phyloP scores from a whole-genome alignment of 2,329 filamentous ascomycete genomes.

The Biscogniauxia marginata region DNA sequence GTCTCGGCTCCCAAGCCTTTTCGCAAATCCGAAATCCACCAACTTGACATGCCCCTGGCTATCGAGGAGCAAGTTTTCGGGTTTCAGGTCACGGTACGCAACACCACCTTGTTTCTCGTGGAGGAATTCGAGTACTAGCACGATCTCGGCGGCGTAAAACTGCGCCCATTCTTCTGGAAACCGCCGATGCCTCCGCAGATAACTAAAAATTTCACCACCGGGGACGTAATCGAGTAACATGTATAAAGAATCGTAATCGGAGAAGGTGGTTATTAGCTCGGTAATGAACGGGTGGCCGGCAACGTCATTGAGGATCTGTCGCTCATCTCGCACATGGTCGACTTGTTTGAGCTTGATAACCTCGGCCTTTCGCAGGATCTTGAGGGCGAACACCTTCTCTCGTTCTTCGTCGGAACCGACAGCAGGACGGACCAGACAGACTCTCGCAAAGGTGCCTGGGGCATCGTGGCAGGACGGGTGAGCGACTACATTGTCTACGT shows the following conservation, averaged over 20 bases:
- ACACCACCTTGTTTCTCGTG: slow-evolving; percentile 76
- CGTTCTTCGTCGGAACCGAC: slow-evolving; percentile 51
- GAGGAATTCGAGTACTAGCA: slow-evolving; percentile 75
- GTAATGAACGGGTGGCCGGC: slow-evolving; percentile 84
- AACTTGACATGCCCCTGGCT: slow-evolving; percentile 76
- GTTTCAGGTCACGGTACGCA: slow-evolving; percentile 79
- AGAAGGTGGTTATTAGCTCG: slow-evolving; percentile 73
- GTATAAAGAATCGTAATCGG: slow-evolving; percentile 75
- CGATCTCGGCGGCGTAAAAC: slow-evolving; percentile 83
- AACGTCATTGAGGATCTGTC: slow-evolving; percentile 72
- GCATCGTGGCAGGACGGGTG: slow-evolving; percentile 4
- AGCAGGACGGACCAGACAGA: slow-evolving; percentile 71
- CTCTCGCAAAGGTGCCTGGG: slow-evolving; percentile 75
- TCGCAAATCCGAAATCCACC: slow-evolving; percentile 84
- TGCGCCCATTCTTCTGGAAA: slow-evolving; percentile 77
- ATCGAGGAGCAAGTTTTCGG: slow-evolving; percentile 79
- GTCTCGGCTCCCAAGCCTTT: slow-evolving; percentile 63
- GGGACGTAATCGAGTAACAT: slow-evolving; percentile 83
- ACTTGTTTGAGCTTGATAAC: slow-evolving; percentile 82
- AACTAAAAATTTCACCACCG: slow-evolving; percentile 82
- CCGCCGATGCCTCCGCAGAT: slow-evolving; percentile 71
- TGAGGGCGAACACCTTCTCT: slow-evolving; percentile 74
- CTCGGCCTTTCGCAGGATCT: slow-evolving; percentile 71
- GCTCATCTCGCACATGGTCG: slow-evolving; percentile 82
- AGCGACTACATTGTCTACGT: background rate